These are phyloP conservation scores for Durio zibethinus DNA, from an alignment of 345 rosid genomes.

Conservation along the genomic window DNA sequence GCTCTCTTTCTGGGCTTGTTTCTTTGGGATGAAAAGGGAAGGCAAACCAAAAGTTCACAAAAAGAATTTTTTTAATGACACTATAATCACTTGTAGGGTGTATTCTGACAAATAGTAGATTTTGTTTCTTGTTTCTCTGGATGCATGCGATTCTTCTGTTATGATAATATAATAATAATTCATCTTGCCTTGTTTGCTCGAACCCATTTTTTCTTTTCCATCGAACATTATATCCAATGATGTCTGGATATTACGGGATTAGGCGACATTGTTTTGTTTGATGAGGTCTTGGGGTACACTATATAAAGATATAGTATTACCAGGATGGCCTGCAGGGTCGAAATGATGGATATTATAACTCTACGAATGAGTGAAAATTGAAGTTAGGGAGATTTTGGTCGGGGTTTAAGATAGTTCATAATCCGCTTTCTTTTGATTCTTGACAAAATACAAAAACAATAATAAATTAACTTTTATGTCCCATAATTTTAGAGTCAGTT, in stretches of 20 bases:
- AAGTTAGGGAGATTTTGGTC: not conserved
- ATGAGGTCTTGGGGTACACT: too few relatives aligned
- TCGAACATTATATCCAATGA: too few relatives aligned
- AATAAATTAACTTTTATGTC: too few relatives aligned
- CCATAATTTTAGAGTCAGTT: too few relatives aligned
- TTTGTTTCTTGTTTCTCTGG: not conserved
- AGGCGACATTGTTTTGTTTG: too few relatives aligned
- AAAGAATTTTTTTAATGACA: not conserved
- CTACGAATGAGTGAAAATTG: too few relatives aligned
- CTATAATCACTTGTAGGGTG: not conserved
- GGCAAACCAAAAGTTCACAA: not conserved
- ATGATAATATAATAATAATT: not conserved
- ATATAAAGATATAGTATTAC: too few relatives aligned
- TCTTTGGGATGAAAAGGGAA: conserved; percentile 11
- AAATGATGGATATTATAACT: too few relatives aligned
- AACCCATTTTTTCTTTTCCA: not conserved
- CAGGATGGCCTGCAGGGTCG: too few relatives aligned
- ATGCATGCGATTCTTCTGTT: not conserved
- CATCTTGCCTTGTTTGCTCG: not conserved
- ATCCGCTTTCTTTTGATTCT: not conserved
- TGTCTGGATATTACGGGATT: too few relatives aligned
- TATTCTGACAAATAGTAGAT: not conserved
- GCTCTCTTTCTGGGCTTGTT: conserved; percentile 11
- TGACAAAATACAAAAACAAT: too few relatives aligned
- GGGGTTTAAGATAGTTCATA: not conserved